Evolutionary conservation across 2,329 filamentous ascomycete genomes (phyloP), one percentile per base, ranked within the genome.

Genomic region (Colletotrichum tamarilloi): DNA sequence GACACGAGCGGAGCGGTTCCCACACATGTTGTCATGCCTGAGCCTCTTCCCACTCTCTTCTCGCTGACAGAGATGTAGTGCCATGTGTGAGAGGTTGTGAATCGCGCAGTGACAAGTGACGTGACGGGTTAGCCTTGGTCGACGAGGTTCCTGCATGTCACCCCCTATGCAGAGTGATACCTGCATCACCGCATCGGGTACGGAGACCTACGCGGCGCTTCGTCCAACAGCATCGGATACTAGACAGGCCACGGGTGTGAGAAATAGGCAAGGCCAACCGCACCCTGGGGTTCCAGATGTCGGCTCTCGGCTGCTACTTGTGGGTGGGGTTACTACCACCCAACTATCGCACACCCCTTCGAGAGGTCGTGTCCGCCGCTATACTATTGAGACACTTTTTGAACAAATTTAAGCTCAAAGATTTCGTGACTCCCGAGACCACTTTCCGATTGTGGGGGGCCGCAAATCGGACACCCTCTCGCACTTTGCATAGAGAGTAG

Each of bases 101-200:
- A 55, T 73, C 70, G 60, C 55, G 67, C 58, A 19, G 55, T 66
- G 71, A 73, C 56, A 60, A 49, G 55, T 73, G 55, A 73, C 56
- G 67, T 73, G 67, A 73, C 35, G 24, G 46, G 56, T 70, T 66
- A 66, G 71, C 46, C 60, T 71, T 32, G 63, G 55, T 38, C 42
- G 32, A 52, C 26, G 49, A 55, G 19, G 46, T 38, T 60, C 49
- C 49, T 30, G 67, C 71, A 60, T 66, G 55, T 57, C 46, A 70
- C 67, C 60, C 12, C 24, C 55, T 56, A 70, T 64, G 67, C 67
- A 57, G 60, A 38, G 67, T 66, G 71, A 73, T 70, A 55, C 49
- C 60, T 66, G 60, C 26, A 65, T 70, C 62, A 42, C 46, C 38
- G 60, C 55, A 71, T 56, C 28, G 19, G 60, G 38, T 52, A 59